Evolutionary conservation across 2,329 filamentous ascomycete genomes (phyloP).

Genomic region (Magnaporthiopsis poae): DNA sequence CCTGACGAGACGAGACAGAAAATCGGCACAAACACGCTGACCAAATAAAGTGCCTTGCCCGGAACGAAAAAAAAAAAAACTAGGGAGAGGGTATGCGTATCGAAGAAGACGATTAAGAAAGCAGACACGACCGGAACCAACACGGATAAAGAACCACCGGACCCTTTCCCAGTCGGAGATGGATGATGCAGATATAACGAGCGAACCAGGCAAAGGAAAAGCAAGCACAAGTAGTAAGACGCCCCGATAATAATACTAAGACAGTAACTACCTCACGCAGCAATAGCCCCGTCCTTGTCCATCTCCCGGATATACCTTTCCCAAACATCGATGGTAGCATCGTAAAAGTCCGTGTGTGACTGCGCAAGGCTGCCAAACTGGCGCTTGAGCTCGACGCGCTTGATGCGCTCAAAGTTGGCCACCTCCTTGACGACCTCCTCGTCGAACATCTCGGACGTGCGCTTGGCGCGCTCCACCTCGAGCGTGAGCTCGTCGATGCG

Average conservation of each 20-base stretch:
- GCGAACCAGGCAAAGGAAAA: background rate
- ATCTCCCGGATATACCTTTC: conserved; percentile 82
- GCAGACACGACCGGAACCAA: background rate
- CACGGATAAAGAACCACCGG: background rate
- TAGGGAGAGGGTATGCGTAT: too few relatives aligned
- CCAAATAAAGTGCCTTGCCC: too few relatives aligned
- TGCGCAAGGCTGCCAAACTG: conserved; percentile 76
- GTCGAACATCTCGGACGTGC: conserved; percentile 83
- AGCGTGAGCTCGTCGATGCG: conserved; percentile 83
- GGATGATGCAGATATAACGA: background rate
- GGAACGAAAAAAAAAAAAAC: too few relatives aligned
- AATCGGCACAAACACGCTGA: too few relatives aligned
- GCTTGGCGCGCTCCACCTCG: conserved; percentile 80
- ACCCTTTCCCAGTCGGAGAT: too few relatives aligned
- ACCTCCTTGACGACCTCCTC: conserved; percentile 93
- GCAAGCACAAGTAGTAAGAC: too few relatives aligned
- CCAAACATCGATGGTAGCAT: conserved; percentile 71
- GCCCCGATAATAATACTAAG: too few relatives aligned
- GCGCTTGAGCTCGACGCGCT: conserved; percentile 80
- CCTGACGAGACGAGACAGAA: too few relatives aligned
- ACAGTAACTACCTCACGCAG: conserved; percentile 9
- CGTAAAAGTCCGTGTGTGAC: conserved; percentile 80
- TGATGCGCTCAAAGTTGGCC: conserved; percentile 90
- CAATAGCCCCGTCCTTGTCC: conserved; percentile 52
- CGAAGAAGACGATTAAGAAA: background rate